A percentile compares a stretch with the other conserved stretches of the same genome.
Evolutionary conservation across 371 early-diverging fungal genomes (phyloP).

Genomic region (Catenaria anguillulae): DNA sequence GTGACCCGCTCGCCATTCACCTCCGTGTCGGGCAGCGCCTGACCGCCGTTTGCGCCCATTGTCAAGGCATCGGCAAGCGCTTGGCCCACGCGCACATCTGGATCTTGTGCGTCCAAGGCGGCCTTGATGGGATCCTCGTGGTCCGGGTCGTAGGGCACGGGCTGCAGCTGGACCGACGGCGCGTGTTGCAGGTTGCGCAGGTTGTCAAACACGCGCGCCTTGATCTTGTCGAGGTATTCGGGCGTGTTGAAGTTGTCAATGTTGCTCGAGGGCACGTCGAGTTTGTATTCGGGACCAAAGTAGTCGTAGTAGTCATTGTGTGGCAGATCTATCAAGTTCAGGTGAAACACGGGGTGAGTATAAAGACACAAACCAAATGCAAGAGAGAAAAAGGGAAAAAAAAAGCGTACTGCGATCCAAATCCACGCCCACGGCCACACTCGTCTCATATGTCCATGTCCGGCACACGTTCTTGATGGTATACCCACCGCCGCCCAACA

Average conservation of each 20-base stretch:
- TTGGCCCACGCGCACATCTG: background rate
- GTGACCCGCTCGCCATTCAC: too few species aligned
- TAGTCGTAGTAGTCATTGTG: slow-evolving; percentile 90
- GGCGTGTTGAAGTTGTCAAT: slow-evolving; percentile 91
- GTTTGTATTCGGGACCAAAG: slow-evolving; percentile 83
- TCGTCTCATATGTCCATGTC: slow-evolving; percentile 98
- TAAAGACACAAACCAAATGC: too few species aligned
- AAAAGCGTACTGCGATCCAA: slow-evolving; percentile 38
- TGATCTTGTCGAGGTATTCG: slow-evolving; percentile 72
- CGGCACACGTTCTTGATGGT: slow-evolving; percentile 96
- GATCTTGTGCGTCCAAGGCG: too few species aligned
- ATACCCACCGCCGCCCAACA: slow-evolving; percentile 99
- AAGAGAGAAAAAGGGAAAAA: too few species aligned
- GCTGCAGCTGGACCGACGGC: background rate
- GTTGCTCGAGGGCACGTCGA: slow-evolving; percentile 85
- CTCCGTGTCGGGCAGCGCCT: too few species aligned
- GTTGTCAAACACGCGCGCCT: background rate
- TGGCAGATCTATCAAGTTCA: slow-evolving; percentile 45
- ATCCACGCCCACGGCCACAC: slow-evolving; percentile 66
- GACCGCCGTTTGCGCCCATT: too few species aligned
- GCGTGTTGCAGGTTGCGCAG: background rate
- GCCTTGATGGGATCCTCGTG: too few species aligned
- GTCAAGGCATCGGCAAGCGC: background rate
- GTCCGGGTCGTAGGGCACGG: background rate
- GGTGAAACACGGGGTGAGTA: too few species aligned